Evolutionary conservation across 2,329 filamentous ascomycete species (phyloP), one percentile per base, ranked within the genome.

Genomic region (Aspergillus carbonarius): DNA sequence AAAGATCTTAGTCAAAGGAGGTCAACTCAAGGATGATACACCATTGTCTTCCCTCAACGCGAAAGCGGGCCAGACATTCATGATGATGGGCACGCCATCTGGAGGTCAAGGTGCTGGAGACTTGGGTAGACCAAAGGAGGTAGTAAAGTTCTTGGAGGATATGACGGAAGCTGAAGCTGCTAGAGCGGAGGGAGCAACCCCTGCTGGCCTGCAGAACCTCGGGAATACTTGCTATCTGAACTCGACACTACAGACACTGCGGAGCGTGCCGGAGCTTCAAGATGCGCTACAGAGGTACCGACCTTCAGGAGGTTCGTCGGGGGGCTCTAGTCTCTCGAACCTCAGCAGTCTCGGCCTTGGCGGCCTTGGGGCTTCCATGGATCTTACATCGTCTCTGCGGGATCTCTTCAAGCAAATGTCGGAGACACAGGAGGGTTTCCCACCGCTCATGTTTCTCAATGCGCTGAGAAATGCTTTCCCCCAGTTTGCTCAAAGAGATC

Each of bases 141-240:
- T 85, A 66, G 83, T 93, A 70, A 95, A 90, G 76, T 99, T 99
- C 69, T 78, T 96, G 63, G 95, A 99, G 77, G 95, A 99, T 74
- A 97, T 99, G 93, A 96, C 91, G 25, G 93, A 96, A 73, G 93
- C 92, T 30, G 93, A 98, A 76, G 86, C 88, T 54, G 93, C 95
- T 20, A 87, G 88, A 74, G 85, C 89, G 72, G 89, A 88, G 60
- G 92, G 91, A 59, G 93, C 93, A 49, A 93, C 85, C 47, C 95
- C 96, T 1, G 90, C 93, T 57, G 95, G 95, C 48, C 80, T 99
- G 61, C 85, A 90, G 73, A 99, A 99, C 72, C 81, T 97, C 61
- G 95, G 96, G 67, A 99, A 99, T 77, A 99, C 96, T 4, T 99
- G 95, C 81, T 99, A 99, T 74, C 87, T 98, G 70, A 99, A 99